Evolutionary conservation across 1,284 basidiomycete species (phyloP).

Genomic region (Heterobasidion annosum): DNA sequence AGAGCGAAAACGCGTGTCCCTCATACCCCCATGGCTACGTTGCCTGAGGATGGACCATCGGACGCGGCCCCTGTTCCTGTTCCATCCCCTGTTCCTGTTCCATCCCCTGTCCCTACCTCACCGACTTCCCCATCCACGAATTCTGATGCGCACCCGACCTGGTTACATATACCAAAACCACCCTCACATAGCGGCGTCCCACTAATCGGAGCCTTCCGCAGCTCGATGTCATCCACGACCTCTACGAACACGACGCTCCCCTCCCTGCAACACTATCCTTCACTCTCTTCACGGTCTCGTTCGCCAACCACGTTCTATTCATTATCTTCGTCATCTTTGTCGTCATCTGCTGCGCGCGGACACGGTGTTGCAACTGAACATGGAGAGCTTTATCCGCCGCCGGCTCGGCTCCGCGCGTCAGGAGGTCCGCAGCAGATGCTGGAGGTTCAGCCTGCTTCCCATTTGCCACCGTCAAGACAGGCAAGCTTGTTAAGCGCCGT

Average conservation of each 20-base stretch:
- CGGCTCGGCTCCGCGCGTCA: conserved; percentile 3
- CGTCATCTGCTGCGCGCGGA: not conserved
- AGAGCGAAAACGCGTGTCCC: conserved; percentile 8
- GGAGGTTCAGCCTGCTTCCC: not conserved
- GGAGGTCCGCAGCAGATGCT: conserved; percentile 7
- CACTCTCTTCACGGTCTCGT: conserved; percentile 5
- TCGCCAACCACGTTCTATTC: conserved; percentile 10
- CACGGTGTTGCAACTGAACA: conserved; percentile 3
- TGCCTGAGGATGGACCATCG: conserved; percentile 5
- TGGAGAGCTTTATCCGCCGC: not conserved
- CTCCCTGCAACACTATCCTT: conserved; percentile 11
- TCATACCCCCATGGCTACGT: conserved; percentile 8
- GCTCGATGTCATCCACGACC: conserved; percentile 7
- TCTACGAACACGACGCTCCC: conserved; percentile 6
- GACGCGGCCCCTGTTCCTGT: not conserved
- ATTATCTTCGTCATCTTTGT: not conserved
- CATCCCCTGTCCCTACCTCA: not conserved
- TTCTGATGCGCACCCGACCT: conserved; percentile 1
- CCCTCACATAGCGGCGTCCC: not conserved
- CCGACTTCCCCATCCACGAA: not conserved
- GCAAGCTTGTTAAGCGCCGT: conserved; percentile 8
- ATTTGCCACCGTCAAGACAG: conserved; percentile 5
- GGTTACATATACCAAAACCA: conserved; percentile 10
- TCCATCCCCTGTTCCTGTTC: not conserved
- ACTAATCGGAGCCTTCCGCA: conserved; percentile 10